Conservation (phyloP, 192 early-diverging fungal genomes). For the Podila verticillata region DNA sequence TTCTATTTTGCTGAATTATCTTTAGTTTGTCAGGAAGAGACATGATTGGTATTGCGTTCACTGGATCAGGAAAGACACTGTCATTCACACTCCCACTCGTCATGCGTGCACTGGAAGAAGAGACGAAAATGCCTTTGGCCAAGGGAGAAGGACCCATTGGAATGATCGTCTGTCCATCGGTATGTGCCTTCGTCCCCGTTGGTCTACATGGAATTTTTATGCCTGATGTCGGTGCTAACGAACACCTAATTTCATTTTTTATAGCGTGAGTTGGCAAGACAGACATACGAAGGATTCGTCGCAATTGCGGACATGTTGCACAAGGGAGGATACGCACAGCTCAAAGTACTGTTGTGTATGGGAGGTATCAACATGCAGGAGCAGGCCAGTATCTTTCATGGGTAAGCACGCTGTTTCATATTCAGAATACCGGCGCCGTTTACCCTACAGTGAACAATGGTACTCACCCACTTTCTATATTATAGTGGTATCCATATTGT, state of each 20-base stretch:
- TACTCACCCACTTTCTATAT: no score
- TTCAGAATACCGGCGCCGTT: neutral
- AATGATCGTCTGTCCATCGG: slow-evolving; percentile 94
- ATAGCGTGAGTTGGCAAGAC: slow-evolving; percentile 92
- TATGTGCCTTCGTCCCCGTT: slow-evolving; percentile 31
- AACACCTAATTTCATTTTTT: neutral
- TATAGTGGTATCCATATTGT: slow-evolving; percentile 90
- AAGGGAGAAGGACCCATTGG: slow-evolving; percentile 93
- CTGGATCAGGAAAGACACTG: slow-evolving; percentile 97
- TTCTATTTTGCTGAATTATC: neutral
- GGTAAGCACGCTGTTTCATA: slow-evolving; percentile 42
- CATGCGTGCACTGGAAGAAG: slow-evolving; percentile 94
- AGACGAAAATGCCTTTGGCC: slow-evolving; percentile 80
- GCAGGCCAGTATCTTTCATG: slow-evolving; percentile 75
- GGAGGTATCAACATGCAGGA: slow-evolving; percentile 95
- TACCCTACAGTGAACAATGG: no score
- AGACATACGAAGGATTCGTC: slow-evolving; percentile 89
- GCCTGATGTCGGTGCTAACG: no score
- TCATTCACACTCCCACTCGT: slow-evolving; percentile 94
- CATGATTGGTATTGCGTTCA: slow-evolving; percentile 99
- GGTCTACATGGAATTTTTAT: no score
- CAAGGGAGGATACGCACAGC: slow-evolving; percentile 72
- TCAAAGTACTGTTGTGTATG: slow-evolving; percentile 88
- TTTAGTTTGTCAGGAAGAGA: slow-evolving; percentile 83
- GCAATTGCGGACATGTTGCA: slow-evolving; percentile 69